Conservation (phyloP, 352 stramenopile species). For the Globisporangium recalcitrans region DNA sequence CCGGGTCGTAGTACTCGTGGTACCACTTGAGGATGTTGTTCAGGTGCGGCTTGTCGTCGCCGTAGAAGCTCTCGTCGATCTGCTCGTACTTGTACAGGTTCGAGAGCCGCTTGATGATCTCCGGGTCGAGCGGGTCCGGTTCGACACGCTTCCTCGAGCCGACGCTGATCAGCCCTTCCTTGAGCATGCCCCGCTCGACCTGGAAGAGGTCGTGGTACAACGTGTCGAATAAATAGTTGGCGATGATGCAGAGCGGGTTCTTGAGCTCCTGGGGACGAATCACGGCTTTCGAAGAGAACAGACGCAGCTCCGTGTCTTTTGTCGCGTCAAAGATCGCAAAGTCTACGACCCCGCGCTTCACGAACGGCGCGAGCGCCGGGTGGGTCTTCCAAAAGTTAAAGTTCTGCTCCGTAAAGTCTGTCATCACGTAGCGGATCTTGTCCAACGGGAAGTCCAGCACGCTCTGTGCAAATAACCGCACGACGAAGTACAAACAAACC, state of each 20-base stretch:
- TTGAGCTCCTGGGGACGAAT: constrained; percentile 47
- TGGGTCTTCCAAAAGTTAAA: constrained; percentile 93
- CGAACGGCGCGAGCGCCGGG: constrained; percentile 77
- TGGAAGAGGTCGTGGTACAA: constrained; percentile 90
- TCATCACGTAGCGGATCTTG: constrained; percentile 94
- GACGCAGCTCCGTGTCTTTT: constrained; percentile 70
- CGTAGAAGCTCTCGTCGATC: constrained; percentile 84
- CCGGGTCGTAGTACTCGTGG: constrained; percentile 68
- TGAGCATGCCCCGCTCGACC: constrained; percentile 78
- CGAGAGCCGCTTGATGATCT: constrained; percentile 91
- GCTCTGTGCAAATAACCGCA: too few species aligned
- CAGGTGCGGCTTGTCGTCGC: constrained; percentile 55
- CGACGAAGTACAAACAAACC: too few species aligned
- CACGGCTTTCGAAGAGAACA: constrained; percentile 55
- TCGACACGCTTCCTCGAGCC: constrained; percentile 62
- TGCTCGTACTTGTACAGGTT: constrained; percentile 87
- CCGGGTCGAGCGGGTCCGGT: constrained; percentile 84
- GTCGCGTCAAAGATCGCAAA: constrained; percentile 93
- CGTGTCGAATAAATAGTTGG: constrained; percentile 95
- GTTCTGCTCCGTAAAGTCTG: constrained; percentile 91
- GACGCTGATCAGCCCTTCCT: constrained; percentile 89
- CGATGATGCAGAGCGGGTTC: constrained; percentile 89
- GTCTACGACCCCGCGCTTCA: constrained; percentile 85
- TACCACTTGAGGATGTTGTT: constrained; percentile 92
- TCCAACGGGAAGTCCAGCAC: constrained; percentile 84